Evolutionary conservation across 1,284 basidiomycete species (phyloP).

Genomic region (Caloboletus firmus): DNA sequence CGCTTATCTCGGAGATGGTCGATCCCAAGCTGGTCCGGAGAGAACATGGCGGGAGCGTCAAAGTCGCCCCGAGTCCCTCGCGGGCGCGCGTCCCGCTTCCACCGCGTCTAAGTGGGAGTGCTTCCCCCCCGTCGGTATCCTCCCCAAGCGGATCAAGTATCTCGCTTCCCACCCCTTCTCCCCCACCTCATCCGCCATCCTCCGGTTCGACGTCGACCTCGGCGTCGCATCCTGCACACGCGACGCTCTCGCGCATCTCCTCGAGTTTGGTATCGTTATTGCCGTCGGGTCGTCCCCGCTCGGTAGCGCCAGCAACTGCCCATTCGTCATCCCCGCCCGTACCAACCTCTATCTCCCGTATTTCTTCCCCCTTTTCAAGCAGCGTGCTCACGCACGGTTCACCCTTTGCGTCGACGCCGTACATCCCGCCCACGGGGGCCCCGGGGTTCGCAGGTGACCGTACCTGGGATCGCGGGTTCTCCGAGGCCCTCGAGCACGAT

Average conservation of each 20-base stretch:
- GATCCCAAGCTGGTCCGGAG: slow-evolving; percentile 10
- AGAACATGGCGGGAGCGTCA: slow-evolving; percentile 18
- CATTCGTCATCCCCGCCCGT: background rate
- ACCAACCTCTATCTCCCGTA: slow-evolving; percentile 1
- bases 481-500: slow-evolving; percentile 38
- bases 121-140: slow-evolving; percentile 24
- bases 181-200: background rate
- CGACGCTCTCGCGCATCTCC: slow-evolving; percentile 32
- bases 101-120: slow-evolving; percentile 26
- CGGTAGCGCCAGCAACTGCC: background rate
- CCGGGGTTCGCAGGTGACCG: slow-evolving; percentile 70
- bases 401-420: slow-evolving; percentile 60
- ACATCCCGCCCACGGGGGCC: slow-evolving; percentile 69
- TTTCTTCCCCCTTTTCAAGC: background rate
- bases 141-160: slow-evolving; percentile 8
- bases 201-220: background rate
- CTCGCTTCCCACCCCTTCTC: slow-evolving; percentile 12
- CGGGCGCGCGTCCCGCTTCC: slow-evolving; percentile 21
- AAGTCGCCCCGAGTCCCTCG: slow-evolving; percentile 10
- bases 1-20: slow-evolving; percentile 20
- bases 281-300: slow-evolving; percentile 18
- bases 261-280: slow-evolving; percentile 31
- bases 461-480: slow-evolving; percentile 58
- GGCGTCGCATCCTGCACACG: slow-evolving; percentile 17
- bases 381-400: slow-evolving; percentile 44